Conservation (phyloP, 2,329 filamentous ascomycete genomes). For the Calonectria montana region DNA sequence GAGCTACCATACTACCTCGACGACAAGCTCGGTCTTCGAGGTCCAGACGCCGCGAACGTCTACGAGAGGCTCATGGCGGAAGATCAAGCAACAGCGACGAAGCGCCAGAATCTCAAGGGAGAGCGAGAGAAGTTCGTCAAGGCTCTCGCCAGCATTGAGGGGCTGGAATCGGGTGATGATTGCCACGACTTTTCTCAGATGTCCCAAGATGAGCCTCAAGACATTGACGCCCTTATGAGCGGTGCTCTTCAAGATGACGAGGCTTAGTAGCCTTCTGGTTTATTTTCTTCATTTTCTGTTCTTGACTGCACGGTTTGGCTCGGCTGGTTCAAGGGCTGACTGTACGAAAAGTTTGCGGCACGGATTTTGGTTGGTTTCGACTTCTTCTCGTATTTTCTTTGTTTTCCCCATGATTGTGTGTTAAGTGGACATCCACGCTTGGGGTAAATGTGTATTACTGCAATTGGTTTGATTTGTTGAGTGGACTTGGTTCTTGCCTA, state of each 20-base stretch:
- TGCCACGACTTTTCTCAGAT: constrained; percentile 32
- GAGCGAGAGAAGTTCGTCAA: constrained; percentile 60
- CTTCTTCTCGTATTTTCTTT: background rate
- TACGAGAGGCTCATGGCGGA: constrained; percentile 62
- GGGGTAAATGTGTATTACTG: constrained; percentile 3
- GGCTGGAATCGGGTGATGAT: constrained; percentile 51
- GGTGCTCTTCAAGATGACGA: constrained; percentile 35
- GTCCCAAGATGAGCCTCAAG: constrained; percentile 20
- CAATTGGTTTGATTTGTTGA: constrained; percentile 4
- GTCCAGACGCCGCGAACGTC: constrained; percentile 41
- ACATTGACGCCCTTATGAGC: constrained; percentile 34
- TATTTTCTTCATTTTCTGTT: background rate
- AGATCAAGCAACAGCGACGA: constrained; percentile 55
- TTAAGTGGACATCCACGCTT: background rate
- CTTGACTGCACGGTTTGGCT: background rate
- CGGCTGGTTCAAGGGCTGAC: background rate
- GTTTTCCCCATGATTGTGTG: background rate
- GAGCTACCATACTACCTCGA: constrained; percentile 57
- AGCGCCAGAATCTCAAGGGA: constrained; percentile 54
- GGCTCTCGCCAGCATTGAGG: constrained; percentile 59
- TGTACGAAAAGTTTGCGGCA: background rate
- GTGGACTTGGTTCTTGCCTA: background rate
- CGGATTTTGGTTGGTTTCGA: background rate
- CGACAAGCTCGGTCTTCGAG: constrained; percentile 54
- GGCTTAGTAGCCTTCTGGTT: constrained; percentile 12